Conservation (phyloP, 139 green algal species). For the Gonium pectorale region DNA sequence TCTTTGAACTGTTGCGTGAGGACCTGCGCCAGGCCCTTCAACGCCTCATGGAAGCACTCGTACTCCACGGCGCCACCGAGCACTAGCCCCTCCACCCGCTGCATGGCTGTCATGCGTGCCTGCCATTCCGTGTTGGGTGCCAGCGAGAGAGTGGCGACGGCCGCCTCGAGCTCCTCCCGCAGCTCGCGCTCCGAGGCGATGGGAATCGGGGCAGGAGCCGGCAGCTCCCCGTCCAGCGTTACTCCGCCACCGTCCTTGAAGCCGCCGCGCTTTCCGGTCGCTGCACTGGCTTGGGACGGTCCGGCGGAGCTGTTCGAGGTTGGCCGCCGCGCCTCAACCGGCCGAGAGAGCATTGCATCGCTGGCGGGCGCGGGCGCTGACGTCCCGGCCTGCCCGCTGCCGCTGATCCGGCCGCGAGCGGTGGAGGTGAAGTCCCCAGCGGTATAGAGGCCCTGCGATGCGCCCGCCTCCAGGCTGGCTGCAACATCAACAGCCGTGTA, state of each 20-base stretch:
- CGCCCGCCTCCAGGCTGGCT: too few relatives aligned
- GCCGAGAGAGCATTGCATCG: neutral
- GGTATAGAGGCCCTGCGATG: too few relatives aligned
- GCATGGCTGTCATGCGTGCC: conserved; percentile 68
- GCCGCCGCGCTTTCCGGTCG: conserved; percentile 39
- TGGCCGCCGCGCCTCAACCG: neutral
- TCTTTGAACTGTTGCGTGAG: conserved; percentile 69
- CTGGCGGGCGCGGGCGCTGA: neutral
- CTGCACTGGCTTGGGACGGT: neutral
- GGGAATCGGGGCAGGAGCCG: conserved; percentile 35
- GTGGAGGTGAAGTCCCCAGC: too few relatives aligned
- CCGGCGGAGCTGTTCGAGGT: neutral
- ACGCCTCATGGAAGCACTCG: conserved; percentile 59
- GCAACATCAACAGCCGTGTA: too few relatives aligned
- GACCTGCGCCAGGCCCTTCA: conserved; percentile 42
- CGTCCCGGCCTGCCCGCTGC: too few relatives aligned
- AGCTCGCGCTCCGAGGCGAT: conserved; percentile 70
- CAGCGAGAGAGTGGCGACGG: conserved; percentile 51
- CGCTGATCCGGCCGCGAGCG: too few relatives aligned
- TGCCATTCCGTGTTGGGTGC: conserved; percentile 52
- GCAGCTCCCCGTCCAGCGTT: conserved; percentile 53
- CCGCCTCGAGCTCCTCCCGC: conserved; percentile 61
- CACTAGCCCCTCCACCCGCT: conserved; percentile 78
- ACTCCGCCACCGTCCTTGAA: conserved; percentile 63
- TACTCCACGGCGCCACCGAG: conserved; percentile 63